phyloP scores from a whole-genome alignment of 148 eudicot species.

The Chenopodium formosanum region DNA sequence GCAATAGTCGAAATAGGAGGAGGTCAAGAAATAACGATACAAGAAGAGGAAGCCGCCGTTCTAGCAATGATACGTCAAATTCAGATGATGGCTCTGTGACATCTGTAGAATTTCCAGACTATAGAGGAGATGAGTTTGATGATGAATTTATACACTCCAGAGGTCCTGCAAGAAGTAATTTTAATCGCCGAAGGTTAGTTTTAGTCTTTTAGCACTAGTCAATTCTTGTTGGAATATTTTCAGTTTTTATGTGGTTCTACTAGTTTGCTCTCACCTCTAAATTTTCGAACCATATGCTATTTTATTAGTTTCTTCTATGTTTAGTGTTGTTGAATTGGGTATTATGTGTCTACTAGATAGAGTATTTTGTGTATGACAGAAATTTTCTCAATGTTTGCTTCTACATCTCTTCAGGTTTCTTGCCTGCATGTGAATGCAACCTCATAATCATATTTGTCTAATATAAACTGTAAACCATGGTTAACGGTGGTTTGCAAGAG shows the following conservation, averaged over 20 bases:
- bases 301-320: not conserved
- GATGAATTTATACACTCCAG: conserved; percentile 57
- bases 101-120: conserved; percentile 67
- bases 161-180: conserved; percentile 46
- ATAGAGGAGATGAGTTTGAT: conserved; percentile 63
- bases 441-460: not conserved
- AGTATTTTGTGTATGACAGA: not conserved
- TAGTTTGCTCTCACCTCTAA: conserved; percentile 1
- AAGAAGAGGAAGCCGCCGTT: conserved; percentile 66
- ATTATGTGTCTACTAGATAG: not conserved
- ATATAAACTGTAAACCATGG: not conserved
- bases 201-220: conserved; percentile 25
- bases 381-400: conserved; percentile 6
- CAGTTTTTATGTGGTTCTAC: not conserved
- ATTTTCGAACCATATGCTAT: not conserved
- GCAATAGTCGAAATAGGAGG: conserved; percentile 80
- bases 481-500: not conserved
- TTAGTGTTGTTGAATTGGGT: not conserved
- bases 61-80: conserved; percentile 68
- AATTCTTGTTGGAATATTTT: not conserved
- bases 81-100: conserved; percentile 95
- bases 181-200: conserved; percentile 64
- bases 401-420: not conserved
- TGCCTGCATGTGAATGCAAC: not conserved
- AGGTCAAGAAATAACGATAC: conserved; percentile 56